These are phyloP conservation scores for Rubroboletus satanas DNA, from an alignment of 768 basidiomycete genomes.

Conservation along the genomic window DNA sequence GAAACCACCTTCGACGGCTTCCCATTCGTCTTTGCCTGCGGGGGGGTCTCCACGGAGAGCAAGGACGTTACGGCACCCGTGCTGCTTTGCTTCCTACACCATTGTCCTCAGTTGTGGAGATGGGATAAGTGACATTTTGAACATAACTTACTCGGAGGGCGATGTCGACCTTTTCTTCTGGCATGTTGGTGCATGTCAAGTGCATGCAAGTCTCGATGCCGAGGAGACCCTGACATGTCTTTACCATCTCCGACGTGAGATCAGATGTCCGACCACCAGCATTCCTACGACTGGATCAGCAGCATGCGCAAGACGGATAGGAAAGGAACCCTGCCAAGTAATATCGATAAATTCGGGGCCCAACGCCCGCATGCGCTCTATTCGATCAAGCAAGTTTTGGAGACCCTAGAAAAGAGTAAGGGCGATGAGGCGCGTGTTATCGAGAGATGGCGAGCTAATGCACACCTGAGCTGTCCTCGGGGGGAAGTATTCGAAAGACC, in stretches of 20 bases:
- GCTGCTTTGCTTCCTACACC: conserved; percentile 76
- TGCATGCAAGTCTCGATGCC: conserved; percentile 99
- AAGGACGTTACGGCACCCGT: conserved; percentile 89
- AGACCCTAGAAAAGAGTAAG: conserved; percentile 32
- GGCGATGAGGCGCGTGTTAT: not conserved
- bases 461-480: conserved; percentile 88
- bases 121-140: not conserved
- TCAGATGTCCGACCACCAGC: conserved; percentile 95
- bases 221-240: conserved; percentile 88
- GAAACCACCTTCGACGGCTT: conserved; percentile 88
- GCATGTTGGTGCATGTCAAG: conserved; percentile 98
- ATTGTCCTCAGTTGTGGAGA: conserved; percentile 1
- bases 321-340: conserved; percentile 62
- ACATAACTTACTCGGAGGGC: conserved; percentile 70
- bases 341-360: conserved; percentile 99
- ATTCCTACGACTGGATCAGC: conserved; percentile 57
- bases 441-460: conserved; percentile 1
- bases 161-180: conserved; percentile 89
- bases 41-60: conserved; percentile 94
- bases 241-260: conserved; percentile 88
- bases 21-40: conserved; percentile 84
- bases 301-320: not conserved
- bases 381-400: conserved; percentile 96
- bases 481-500: conserved; percentile 99
- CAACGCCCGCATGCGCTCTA: conserved; percentile 93